These are phyloP conservation scores for Aplosporella prunicola DNA, from an alignment of 2,329 filamentous ascomycete genomes.

Conservation along the genomic window DNA sequence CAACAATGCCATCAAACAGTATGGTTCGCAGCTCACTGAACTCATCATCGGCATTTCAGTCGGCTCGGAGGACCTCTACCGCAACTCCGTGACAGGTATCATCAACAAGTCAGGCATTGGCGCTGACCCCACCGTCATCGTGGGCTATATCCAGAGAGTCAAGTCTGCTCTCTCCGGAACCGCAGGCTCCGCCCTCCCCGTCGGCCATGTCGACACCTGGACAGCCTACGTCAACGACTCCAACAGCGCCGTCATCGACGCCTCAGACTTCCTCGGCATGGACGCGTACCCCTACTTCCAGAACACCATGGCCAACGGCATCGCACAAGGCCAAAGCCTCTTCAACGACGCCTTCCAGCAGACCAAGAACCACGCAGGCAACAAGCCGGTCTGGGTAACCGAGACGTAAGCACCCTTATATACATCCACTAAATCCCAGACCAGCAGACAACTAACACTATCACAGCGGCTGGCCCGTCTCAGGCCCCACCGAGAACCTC, in stretches of 20 bases:
- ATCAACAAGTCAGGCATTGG: slow-evolving; percentile 54
- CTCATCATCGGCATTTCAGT: slow-evolving; percentile 75
- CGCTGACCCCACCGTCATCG: slow-evolving; percentile 51
- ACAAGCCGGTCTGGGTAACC: slow-evolving; percentile 74
- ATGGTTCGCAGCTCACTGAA: slow-evolving; percentile 55
- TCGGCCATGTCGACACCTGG: slow-evolving; percentile 90
- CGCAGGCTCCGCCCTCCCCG: slow-evolving; percentile 43
- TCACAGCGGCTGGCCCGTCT: slow-evolving; percentile 80
- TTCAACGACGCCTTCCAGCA: slow-evolving; percentile 58
- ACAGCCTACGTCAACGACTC: slow-evolving; percentile 57
- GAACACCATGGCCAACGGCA: slow-evolving; percentile 45
- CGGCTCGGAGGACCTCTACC: slow-evolving; percentile 65
- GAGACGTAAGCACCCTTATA: no score
- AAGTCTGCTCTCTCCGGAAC: slow-evolving; percentile 56
- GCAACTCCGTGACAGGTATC: slow-evolving; percentile 57
- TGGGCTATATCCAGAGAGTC: slow-evolving; percentile 61
- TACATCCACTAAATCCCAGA: no score
- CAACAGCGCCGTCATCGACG: slow-evolving; percentile 61
- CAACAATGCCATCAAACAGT: slow-evolving; percentile 56
- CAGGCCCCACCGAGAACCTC: slow-evolving; percentile 50
- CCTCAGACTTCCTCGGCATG: slow-evolving; percentile 70
- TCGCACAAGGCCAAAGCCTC: slow-evolving; percentile 53
- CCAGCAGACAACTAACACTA: no score
- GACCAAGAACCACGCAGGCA: slow-evolving; percentile 49
- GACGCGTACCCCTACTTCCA: slow-evolving; percentile 83